These are phyloP conservation scores for Phyllostachys edulis DNA, from an alignment of 176 grass and related monocot genomes.

Conservation along the genomic window DNA sequence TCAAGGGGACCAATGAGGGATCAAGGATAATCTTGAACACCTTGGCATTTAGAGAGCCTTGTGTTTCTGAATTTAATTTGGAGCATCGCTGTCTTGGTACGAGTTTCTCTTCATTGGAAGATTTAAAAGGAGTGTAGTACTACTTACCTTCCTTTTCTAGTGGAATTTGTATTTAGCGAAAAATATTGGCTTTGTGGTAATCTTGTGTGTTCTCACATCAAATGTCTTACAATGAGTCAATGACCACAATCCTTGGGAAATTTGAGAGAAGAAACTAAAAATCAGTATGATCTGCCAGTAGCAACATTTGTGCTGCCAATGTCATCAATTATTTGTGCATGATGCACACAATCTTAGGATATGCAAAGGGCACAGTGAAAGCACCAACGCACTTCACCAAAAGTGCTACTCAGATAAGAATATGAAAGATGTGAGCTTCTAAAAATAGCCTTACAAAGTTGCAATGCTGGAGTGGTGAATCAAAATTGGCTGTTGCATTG, in stretches of 20 bases:
- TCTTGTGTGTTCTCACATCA: not conserved
- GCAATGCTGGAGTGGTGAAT: not conserved
- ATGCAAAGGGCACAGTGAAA: constrained; percentile 16
- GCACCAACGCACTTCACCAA: constrained; percentile 3
- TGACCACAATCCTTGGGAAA: not conserved
- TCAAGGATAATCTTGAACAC: constrained; percentile 33
- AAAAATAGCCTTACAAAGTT: not conserved
- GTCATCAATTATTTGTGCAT: not conserved
- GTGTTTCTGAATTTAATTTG: constrained; percentile 15
- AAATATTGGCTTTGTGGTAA: not conserved
- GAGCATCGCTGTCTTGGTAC: not conserved
- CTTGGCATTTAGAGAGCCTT: constrained; percentile 30
- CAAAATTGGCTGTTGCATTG: not conserved
- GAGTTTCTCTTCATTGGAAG: not conserved
- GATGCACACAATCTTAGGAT: not conserved
- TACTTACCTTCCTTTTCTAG: not conserved
- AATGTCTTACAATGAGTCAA: not conserved
- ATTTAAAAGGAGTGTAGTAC: not conserved
- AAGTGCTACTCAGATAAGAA: not conserved
- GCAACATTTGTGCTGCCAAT: not conserved
- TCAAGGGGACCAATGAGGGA: not conserved
- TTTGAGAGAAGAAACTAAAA: not conserved
- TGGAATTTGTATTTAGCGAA: not conserved
- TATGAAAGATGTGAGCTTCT: not conserved
- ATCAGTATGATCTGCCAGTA: not conserved